Conservation (phyloP, 75 land plant genomes). For the Selaginella tamariscina region DNA sequence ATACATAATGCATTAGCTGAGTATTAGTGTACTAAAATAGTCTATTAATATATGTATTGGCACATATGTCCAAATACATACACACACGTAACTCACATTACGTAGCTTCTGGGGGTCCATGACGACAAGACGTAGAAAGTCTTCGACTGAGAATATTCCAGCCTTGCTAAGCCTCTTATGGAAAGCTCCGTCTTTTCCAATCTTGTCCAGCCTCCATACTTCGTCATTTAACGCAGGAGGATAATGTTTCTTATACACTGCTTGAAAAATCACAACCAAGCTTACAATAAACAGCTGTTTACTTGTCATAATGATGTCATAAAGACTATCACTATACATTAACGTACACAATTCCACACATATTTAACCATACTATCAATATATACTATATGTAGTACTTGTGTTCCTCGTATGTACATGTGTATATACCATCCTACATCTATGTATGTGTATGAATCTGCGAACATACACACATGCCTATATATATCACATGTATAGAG, state of each 20-base stretch:
- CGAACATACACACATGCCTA: no score
- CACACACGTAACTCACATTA: constrained; percentile 12
- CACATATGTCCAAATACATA: no score
- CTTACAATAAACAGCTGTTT: no score
- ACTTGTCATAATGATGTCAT: no score
- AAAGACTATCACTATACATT: no score
- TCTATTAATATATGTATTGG: no score
- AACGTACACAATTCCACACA: no score
- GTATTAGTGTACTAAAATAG: background rate
- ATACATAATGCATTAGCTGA: background rate
- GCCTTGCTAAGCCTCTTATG: constrained; percentile 53
- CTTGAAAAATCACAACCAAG: constrained; percentile 7
- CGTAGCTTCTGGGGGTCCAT: constrained; percentile 29
- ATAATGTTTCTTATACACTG: constrained; percentile 80
- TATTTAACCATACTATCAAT: no score
- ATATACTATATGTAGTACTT: no score
- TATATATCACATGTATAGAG: background rate
- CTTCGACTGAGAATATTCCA: constrained; percentile 41
- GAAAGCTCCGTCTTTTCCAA: constrained; percentile 82
- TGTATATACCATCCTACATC: no score
- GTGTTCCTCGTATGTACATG: no score
- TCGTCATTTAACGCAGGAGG: constrained; percentile 61
- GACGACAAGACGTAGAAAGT: constrained; percentile 37
- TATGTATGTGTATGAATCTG: no score
- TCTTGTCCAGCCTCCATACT: constrained; percentile 72